A percentile compares a stretch with the other conserved stretches of the same genome.
phyloP scores from a whole-genome alignment of 768 basidiomycete species.

The Mycena crocata region DNA sequence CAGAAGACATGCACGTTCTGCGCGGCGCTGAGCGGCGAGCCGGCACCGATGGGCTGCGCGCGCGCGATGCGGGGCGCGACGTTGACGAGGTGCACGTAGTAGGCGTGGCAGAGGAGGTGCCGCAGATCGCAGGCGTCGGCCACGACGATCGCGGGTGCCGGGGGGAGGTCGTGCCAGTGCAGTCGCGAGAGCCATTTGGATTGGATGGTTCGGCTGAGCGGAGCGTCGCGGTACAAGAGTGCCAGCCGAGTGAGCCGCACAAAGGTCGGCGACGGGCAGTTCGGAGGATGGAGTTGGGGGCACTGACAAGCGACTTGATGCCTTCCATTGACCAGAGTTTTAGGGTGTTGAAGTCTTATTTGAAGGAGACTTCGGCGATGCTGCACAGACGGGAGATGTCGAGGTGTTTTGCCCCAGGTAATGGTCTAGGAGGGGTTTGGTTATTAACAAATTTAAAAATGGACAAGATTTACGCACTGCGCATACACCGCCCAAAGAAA shows the following conservation, averaged over 20 bases:
- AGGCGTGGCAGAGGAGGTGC: slow-evolving; percentile 46
- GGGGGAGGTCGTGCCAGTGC: slow-evolving; percentile 42
- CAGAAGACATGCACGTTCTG: slow-evolving; percentile 48
- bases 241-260: slow-evolving; percentile 50
- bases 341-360: slow-evolving; percentile 51
- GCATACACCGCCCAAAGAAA: slow-evolving; percentile 54
- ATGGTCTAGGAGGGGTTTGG: slow-evolving; percentile 36
- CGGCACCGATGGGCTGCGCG: slow-evolving; percentile 28
- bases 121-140: slow-evolving; percentile 42
- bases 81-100: slow-evolving; percentile 48
- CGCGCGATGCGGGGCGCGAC: slow-evolving; percentile 36
- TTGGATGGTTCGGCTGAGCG: slow-evolving; percentile 41
- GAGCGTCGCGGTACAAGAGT: slow-evolving; percentile 40
- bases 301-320: slow-evolving; percentile 43
- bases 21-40: slow-evolving; percentile 36
- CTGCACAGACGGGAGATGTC: slow-evolving; percentile 50
- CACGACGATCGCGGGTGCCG: slow-evolving; percentile 44
- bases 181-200: slow-evolving; percentile 49
- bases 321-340: slow-evolving; percentile 51
- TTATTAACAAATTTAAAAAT: slow-evolving; percentile 19
- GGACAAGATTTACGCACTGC: slow-evolving; percentile 48
- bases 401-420: slow-evolving; percentile 39
- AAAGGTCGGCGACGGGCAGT: slow-evolving; percentile 43
- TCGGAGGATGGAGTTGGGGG: slow-evolving; percentile 40
- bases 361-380: slow-evolving; percentile 53